Evolutionary conservation across 163 green algal genomes (phyloP), one percentile per base, ranked within the genome.

Genomic region (Volvox carteri): DNA sequence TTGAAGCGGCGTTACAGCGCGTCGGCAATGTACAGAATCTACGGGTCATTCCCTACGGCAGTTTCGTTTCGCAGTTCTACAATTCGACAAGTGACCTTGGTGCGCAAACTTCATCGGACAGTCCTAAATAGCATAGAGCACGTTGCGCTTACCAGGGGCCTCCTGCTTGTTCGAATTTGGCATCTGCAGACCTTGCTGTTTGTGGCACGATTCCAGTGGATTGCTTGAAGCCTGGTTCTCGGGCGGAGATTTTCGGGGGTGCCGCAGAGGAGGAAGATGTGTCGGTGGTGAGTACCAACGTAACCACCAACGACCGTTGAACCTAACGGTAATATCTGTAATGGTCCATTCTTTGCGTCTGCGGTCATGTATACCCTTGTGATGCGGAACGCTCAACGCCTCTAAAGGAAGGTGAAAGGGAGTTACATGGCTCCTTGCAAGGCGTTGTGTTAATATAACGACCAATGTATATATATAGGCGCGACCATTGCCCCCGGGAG

Each of bases 51-150:
- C 79, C 87, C 14, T 91, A 91, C 60, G 87, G 87, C 54, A 78
- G 44, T n/a, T 91, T 88, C 5, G 87, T 91, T 3, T 76, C 41
- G 12, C 5, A 35, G 7, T 88, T 89, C 50, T 91, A 91, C 87
- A 91, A 79, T 7, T 70, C 44, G 12, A 56, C n/a, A 33, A 67
- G 39, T 12, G 79, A 86, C 46, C 85, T 90, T 44, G 76, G 83
- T 81, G 46, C n/a, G 73, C 39, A 23, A 18, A 48, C 25, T 54
- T 1, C 39, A 1, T 56, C 2, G 28, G 7, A 8, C 19, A 65
- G 8, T 11, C n/a, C 54, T 65, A 23, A 19, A 65, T 65, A 65
- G 7, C 28, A 4, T 2, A 65, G 54, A 23, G 54, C 3, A 65
- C 54, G 54, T 65, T 28, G 8, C 54, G 7, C 54, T 65, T 23